Evolutionary conservation across 2,329 filamentous ascomycete species (phyloP).

Genomic region (Diaporthe helianthi): DNA sequence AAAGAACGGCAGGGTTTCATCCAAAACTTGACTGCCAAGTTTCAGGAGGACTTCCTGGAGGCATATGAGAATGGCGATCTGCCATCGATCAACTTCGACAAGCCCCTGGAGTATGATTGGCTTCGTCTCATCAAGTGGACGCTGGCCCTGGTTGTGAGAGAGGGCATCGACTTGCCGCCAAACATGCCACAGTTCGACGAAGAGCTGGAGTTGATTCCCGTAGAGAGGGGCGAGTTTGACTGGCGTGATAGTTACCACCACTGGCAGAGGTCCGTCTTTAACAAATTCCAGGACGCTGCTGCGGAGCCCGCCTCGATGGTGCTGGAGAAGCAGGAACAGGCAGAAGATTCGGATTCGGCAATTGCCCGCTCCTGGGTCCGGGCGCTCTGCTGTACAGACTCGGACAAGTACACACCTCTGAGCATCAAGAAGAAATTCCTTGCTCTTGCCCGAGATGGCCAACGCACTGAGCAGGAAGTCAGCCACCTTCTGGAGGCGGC

Average conservation of each 20-base stretch:
- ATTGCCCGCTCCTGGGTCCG: slow-evolving; percentile 66
- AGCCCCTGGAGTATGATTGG: slow-evolving; percentile 74
- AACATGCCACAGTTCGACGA: slow-evolving; percentile 50
- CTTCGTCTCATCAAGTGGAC: slow-evolving; percentile 70
- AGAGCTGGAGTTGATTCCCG: slow-evolving; percentile 44
- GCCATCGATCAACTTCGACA: slow-evolving; percentile 67
- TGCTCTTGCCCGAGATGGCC: slow-evolving; percentile 48
- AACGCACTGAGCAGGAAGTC: slow-evolving; percentile 45
- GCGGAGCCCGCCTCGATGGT: slow-evolving; percentile 53
- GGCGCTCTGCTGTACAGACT: slow-evolving; percentile 62
- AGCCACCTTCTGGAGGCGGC: slow-evolving; percentile 56
- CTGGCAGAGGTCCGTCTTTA: slow-evolving; percentile 60
- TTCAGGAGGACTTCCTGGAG: slow-evolving; percentile 69
- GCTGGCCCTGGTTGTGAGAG: slow-evolving; percentile 55
- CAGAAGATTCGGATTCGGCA: slow-evolving; percentile 35
- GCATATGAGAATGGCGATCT: slow-evolving; percentile 71
- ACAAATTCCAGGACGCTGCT: slow-evolving; percentile 62
- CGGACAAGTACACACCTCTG: slow-evolving; percentile 55
- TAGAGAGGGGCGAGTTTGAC: slow-evolving; percentile 46
- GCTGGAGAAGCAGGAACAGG: slow-evolving; percentile 35
- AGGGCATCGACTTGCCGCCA: slow-evolving; percentile 56
- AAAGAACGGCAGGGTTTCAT: slow-evolving; percentile 61
- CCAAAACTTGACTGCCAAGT: slow-evolving; percentile 64
- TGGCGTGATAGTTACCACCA: slow-evolving; percentile 67
- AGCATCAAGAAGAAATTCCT: slow-evolving; percentile 59